Evolutionary conservation across 2,329 filamentous ascomycete species (phyloP).

Genomic region (Aspergillus aculeatinus): DNA sequence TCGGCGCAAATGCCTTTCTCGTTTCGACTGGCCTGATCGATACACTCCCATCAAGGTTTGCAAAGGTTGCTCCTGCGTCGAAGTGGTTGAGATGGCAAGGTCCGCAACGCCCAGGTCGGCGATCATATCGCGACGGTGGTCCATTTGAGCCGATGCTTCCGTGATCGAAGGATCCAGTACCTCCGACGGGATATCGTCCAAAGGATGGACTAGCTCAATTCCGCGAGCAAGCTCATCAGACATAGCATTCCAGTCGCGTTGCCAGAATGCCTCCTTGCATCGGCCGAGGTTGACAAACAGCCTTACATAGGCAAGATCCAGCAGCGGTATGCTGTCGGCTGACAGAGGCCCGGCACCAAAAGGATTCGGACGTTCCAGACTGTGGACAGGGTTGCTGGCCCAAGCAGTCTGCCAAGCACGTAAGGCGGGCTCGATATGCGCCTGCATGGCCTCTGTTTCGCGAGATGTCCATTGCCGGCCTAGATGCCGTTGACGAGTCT

Average conservation of each 20-base stretch:
- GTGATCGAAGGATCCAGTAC: constrained; percentile 31
- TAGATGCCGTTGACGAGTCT: constrained; percentile 85
- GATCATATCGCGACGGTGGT: constrained; percentile 35
- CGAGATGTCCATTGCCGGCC: constrained; percentile 86
- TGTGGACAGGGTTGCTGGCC: constrained; percentile 82
- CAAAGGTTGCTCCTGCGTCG: constrained; percentile 35
- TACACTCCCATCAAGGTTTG: constrained; percentile 32
- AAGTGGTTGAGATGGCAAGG: constrained; percentile 37
- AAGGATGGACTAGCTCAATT: constrained; percentile 71
- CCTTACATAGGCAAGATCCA: constrained; percentile 89
- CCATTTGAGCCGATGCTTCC: constrained; percentile 17
- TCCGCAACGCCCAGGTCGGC: constrained; percentile 38
- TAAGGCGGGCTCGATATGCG: constrained; percentile 88
- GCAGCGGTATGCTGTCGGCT: constrained; percentile 83
- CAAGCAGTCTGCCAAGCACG: constrained; percentile 93
- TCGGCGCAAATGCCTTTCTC: constrained; percentile 84
- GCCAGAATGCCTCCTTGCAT: constrained; percentile 92
- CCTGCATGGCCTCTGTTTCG: constrained; percentile 94
- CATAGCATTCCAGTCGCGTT: constrained; percentile 89
- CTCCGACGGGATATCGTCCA: constrained; percentile 48
- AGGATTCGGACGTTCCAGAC: constrained; percentile 78
- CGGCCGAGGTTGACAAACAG: constrained; percentile 90
- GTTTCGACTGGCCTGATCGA: constrained; percentile 55
- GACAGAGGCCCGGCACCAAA: constrained; percentile 79
- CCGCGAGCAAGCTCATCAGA: constrained; percentile 80